Conservation (phyloP, 2,329 filamentous ascomycete genomes). For the Trichoderma polysporum region DNA sequence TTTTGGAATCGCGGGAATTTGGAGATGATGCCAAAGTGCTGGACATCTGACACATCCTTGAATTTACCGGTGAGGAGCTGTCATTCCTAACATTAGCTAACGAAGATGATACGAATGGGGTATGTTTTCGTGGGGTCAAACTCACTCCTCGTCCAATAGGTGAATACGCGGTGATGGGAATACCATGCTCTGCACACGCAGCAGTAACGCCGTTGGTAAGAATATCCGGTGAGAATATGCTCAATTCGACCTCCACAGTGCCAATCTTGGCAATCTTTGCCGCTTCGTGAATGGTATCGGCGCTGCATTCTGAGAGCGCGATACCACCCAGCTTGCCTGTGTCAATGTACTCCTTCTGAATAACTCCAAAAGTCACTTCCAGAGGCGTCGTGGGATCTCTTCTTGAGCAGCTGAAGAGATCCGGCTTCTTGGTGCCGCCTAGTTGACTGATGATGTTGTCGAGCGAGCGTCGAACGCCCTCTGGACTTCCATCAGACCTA, state of each 20-base stretch:
- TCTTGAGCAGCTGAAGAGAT: slow-evolving; percentile 60
- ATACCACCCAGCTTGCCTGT: slow-evolving; percentile 53
- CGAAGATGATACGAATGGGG: background rate
- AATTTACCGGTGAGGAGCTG: slow-evolving; percentile 35
- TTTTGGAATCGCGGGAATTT: slow-evolving; percentile 60
- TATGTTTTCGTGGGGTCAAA: slow-evolving; percentile 17
- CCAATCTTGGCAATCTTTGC: slow-evolving; percentile 45
- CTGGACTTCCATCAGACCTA: slow-evolving; percentile 51
- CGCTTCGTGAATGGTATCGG: slow-evolving; percentile 49
- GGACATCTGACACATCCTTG: slow-evolving; percentile 28
- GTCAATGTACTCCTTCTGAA: slow-evolving; percentile 51
- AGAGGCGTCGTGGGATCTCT: slow-evolving; percentile 52
- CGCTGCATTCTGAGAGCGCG: slow-evolving; percentile 52
- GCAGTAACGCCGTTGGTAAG: slow-evolving; percentile 52
- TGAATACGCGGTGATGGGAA: slow-evolving; percentile 69
- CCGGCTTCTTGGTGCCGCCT: slow-evolving; percentile 58
- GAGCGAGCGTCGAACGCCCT: slow-evolving; percentile 55
- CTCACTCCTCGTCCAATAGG: slow-evolving; percentile 31
- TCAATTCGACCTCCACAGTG: slow-evolving; percentile 56
- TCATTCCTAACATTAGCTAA: slow-evolving; percentile 11
- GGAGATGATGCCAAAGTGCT: slow-evolving; percentile 26
- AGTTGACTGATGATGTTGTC: slow-evolving; percentile 54
- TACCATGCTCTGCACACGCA: slow-evolving; percentile 61
- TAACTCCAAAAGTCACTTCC: slow-evolving; percentile 42
- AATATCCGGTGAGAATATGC: slow-evolving; percentile 49